A percentile compares a stretch with the other conserved stretches of the same genome.
Conservation (phyloP, 148 eudicot species). For the Persicaria maculosa region DNA sequence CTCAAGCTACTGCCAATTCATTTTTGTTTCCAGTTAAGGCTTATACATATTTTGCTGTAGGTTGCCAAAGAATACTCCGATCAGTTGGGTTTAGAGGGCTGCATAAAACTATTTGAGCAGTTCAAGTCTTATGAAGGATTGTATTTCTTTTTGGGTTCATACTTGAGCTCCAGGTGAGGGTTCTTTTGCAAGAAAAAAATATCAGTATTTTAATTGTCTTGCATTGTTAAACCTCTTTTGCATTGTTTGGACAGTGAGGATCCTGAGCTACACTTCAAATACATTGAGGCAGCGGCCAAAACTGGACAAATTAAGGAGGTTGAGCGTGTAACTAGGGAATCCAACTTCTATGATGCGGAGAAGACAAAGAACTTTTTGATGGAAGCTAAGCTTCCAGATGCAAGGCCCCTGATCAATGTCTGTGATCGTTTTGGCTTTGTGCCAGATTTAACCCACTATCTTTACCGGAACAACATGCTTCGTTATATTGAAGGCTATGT, state of each 20-base stretch:
- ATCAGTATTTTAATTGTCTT: neutral
- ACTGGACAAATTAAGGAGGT: slow-evolving; percentile 98
- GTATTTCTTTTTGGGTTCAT: slow-evolving; percentile 92
- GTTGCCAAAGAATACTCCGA: slow-evolving; percentile 99
- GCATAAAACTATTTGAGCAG: slow-evolving; percentile 94
- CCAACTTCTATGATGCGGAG: slow-evolving; percentile 85
- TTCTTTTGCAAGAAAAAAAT: neutral
- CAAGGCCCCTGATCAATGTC: slow-evolving; percentile 89
- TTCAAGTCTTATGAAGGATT: slow-evolving; percentile 92
- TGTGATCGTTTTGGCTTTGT: slow-evolving; percentile 96
- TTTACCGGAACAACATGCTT: slow-evolving; percentile 87
- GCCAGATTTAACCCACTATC: slow-evolving; percentile 92
- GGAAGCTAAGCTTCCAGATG: slow-evolving; percentile 99
- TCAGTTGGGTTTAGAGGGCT: slow-evolving; percentile 77
- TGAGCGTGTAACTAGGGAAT: slow-evolving; percentile 97
- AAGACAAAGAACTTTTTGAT: slow-evolving; percentile 92
- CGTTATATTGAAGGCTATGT: slow-evolving; percentile 98
- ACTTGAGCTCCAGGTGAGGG: slow-evolving; percentile 84
- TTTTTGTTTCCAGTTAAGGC: neutral
- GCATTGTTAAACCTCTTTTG: neutral
- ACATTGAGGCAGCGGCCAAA: slow-evolving; percentile 96
- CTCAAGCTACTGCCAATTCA: neutral
- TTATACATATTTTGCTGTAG: slow-evolving; percentile 29
- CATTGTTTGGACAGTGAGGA: slow-evolving; percentile 61
- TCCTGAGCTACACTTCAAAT: slow-evolving; percentile 92